phyloP scores from a whole-genome alignment of 805 yeast species.

The Barnettozyma sucrosica region DNA sequence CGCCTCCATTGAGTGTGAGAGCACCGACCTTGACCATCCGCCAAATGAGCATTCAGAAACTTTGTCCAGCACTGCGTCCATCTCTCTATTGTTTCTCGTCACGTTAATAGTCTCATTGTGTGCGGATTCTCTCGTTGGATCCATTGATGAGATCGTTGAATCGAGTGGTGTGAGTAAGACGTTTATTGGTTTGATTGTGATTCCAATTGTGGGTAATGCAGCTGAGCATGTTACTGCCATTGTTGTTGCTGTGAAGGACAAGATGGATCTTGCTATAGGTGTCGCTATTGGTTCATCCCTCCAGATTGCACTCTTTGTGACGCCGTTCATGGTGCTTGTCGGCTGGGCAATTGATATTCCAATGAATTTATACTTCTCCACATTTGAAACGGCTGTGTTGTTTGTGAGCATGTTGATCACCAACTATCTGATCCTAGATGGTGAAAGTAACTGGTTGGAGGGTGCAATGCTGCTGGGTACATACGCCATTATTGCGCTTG shows the following conservation, averaged over 20 bases:
- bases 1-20: constrained; percentile 5
- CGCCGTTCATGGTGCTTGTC: constrained; percentile 88
- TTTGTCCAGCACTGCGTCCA: constrained; percentile 48
- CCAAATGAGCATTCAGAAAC: constrained; percentile 24
- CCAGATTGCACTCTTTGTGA: constrained; percentile 91
- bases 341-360: constrained; percentile 94
- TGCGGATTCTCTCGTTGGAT: constrained; percentile 91
- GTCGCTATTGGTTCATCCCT: constrained; percentile 95
- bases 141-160: constrained; percentile 84
- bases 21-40: constrained; percentile 7
- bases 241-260: constrained; percentile 89
- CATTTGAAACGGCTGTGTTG: constrained; percentile 89
- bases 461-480: constrained; percentile 90
- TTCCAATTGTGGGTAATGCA: constrained; percentile 97
- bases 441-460: constrained; percentile 95
- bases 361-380: constrained; percentile 86
- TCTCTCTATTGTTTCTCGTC: constrained; percentile 48
- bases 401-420: constrained; percentile 86
- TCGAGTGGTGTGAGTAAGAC: constrained; percentile 87
- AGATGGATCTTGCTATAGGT: constrained; percentile 95
- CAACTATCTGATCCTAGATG: constrained; percentile 83
- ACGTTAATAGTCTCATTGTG: constrained; percentile 81
- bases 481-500: constrained; percentile 79
- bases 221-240: constrained; percentile 98
- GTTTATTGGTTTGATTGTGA: constrained; percentile 86